These are phyloP conservation scores for Lactarius indigo DNA, from an alignment of 768 basidiomycete genomes.

Conservation along the genomic window DNA sequence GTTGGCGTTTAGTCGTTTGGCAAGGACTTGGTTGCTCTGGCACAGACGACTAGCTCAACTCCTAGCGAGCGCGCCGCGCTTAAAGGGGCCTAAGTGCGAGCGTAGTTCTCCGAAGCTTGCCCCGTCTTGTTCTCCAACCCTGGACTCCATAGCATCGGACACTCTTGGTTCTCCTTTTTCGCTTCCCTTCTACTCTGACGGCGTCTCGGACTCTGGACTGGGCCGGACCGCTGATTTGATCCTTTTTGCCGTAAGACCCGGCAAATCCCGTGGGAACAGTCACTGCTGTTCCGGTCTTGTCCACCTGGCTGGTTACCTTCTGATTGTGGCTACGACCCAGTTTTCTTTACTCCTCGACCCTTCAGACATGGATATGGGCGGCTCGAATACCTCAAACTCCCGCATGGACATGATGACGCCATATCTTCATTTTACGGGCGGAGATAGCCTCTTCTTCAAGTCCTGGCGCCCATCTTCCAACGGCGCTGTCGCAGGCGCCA, in stretches of 20 bases:
- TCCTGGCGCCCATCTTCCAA: conserved; percentile 62
- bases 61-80: background rate
- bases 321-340: background rate
- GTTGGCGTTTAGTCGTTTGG: background rate
- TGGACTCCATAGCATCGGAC: background rate
- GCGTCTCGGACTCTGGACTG: too few relatives aligned
- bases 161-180: too few relatives aligned
- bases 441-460: conserved; percentile 65
- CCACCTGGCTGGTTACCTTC: too few relatives aligned
- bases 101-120: conserved; percentile 35
- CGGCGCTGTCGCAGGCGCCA: conserved; percentile 73
- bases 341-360: background rate
- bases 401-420: conserved; percentile 51
- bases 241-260: background rate
- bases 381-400: conserved; percentile 19
- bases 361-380: conserved; percentile 8
- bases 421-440: conserved; percentile 64
- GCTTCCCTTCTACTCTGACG: background rate
- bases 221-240: too few relatives aligned
- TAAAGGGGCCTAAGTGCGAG: conserved; percentile 30
- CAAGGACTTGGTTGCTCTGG: too few relatives aligned
- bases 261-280: background rate
- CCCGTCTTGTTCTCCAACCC: background rate
- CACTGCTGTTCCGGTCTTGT: background rate
- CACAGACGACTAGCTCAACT: background rate